phyloP scores from a whole-genome alignment of 768 basidiomycete species.

The Suillus tomentosus region DNA sequence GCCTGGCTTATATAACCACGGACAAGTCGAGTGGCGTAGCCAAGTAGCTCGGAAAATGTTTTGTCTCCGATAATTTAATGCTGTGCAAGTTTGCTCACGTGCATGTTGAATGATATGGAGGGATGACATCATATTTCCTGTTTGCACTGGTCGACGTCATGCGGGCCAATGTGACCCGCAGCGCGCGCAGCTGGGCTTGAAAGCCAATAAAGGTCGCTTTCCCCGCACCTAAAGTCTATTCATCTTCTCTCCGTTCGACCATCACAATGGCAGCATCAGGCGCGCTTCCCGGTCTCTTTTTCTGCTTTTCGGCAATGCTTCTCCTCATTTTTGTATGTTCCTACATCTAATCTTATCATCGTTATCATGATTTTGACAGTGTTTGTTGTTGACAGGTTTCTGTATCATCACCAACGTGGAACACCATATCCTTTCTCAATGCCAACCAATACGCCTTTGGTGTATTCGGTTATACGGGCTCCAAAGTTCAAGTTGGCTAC shows the following conservation, averaged over 20 bases:
- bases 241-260: slow-evolving; percentile 3
- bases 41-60: too few species aligned
- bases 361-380: slow-evolving; percentile 9
- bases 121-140: background rate
- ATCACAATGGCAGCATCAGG: slow-evolving; percentile 53
- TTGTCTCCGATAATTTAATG: background rate
- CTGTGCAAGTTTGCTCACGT: background rate
- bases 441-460: slow-evolving; percentile 61
- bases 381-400: slow-evolving; percentile 57
- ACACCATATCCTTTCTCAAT: slow-evolving; percentile 65
- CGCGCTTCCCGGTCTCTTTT: slow-evolving; percentile 69
- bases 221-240: background rate
- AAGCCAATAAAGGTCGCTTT: background rate
- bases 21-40: too few species aligned
- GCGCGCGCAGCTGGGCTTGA: background rate
- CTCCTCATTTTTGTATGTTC: slow-evolving; percentile 67
- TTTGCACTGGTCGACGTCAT: background rate
- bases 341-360: slow-evolving; percentile 6
- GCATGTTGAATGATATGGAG: background rate
- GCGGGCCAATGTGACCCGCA: background rate
- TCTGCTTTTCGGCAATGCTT: slow-evolving; percentile 70
- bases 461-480: slow-evolving; percentile 77
- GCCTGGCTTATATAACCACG: too few species aligned
- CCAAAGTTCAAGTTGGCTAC: slow-evolving; percentile 59
- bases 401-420: slow-evolving; percentile 76